Percentiles rank a stretch among this genome's conserved stretches.
These are phyloP conservation scores for Kuraishia piskuri DNA, from an alignment of 805 yeast species.

Conservation along the genomic window DNA sequence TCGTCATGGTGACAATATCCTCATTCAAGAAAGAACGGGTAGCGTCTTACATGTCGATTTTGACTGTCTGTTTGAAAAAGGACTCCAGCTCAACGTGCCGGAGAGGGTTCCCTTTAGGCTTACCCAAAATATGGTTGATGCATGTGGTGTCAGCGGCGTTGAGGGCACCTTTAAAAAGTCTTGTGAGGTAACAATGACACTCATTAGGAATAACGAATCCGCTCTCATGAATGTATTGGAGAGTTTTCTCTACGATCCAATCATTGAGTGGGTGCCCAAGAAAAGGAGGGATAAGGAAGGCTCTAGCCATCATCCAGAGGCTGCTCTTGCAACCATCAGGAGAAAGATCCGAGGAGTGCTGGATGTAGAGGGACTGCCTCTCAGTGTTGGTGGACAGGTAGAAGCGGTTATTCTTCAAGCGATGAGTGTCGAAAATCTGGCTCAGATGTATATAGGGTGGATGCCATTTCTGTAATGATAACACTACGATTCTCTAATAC, in stretches of 20 bases:
- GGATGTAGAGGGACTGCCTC: conserved; percentile 73
- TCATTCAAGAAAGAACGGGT: conserved; percentile 68
- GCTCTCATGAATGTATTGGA: conserved; percentile 85
- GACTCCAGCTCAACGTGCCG: conserved; percentile 64
- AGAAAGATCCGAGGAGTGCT: conserved; percentile 79
- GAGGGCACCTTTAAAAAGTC: conserved; percentile 86
- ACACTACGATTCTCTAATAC: neutral
- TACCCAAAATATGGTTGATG: conserved; percentile 83
- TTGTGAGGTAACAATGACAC: conserved; percentile 71
- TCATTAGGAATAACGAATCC: conserved; percentile 73
- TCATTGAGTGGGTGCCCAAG: conserved; percentile 61
- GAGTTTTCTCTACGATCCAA: conserved; percentile 87
- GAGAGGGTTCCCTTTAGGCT: conserved; percentile 92
- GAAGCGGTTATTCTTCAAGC: conserved; percentile 84
- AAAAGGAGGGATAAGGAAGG: conserved; percentile 14
- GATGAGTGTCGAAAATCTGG: conserved; percentile 55
- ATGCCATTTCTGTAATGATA: conserved; percentile 47
- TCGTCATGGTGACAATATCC: conserved; percentile 88
- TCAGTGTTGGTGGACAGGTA: conserved; percentile 89
- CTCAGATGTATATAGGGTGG: conserved; percentile 96
- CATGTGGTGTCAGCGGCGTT: conserved; percentile 74
- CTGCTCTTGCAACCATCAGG: conserved; percentile 63
- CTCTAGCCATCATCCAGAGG: conserved; percentile 40
- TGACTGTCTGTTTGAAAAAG: conserved; percentile 91
- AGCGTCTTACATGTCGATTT: conserved; percentile 89